phyloP scores from a whole-genome alignment of 2,329 filamentous ascomycete species.

The Parastagonospora avenae region DNA sequence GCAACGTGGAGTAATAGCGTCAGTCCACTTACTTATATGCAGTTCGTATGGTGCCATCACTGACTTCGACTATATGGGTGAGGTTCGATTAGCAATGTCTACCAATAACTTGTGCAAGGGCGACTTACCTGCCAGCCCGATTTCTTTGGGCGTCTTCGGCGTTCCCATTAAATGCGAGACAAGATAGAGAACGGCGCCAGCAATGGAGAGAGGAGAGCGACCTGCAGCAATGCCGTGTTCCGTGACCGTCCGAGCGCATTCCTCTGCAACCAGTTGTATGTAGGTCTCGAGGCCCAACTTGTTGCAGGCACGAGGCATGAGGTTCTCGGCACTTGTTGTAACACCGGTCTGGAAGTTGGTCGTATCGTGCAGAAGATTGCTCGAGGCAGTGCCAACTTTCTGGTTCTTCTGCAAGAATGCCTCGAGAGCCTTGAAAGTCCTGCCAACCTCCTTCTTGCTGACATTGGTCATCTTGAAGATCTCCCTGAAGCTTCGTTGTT shows the following conservation, averaged over 20 bases:
- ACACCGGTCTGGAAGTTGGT: slow-evolving; percentile 65
- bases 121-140: slow-evolving; percentile 64
- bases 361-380: slow-evolving; percentile 54
- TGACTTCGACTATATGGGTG: slow-evolving; percentile 70
- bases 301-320: slow-evolving; percentile 89
- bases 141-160: slow-evolving; percentile 80
- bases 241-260: slow-evolving; percentile 77
- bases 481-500: slow-evolving; percentile 89
- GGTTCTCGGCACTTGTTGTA: slow-evolving; percentile 77
- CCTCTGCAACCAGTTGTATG: slow-evolving; percentile 79
- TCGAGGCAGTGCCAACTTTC: slow-evolving; percentile 33
- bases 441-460: slow-evolving; percentile 94
- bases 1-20: too few relatives aligned
- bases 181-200: slow-evolving; percentile 96
- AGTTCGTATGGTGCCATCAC: slow-evolving; percentile 94
- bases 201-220: slow-evolving; percentile 90
- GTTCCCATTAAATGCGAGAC: slow-evolving; percentile 85
- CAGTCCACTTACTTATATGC: slow-evolving; percentile 70
- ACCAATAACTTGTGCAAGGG: too few relatives aligned
- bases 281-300: slow-evolving; percentile 76
- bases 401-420: slow-evolving; percentile 77
- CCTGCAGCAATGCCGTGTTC: slow-evolving; percentile 82
- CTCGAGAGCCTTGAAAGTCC: slow-evolving; percentile 92
- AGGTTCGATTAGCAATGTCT: too few relatives aligned
- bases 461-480: slow-evolving; percentile 93